Percentiles rank a stretch among this genome's conserved stretches.
These are phyloP conservation scores for Inga oerstediana DNA, from an alignment of 306 rosid species.

Conservation along the genomic window DNA sequence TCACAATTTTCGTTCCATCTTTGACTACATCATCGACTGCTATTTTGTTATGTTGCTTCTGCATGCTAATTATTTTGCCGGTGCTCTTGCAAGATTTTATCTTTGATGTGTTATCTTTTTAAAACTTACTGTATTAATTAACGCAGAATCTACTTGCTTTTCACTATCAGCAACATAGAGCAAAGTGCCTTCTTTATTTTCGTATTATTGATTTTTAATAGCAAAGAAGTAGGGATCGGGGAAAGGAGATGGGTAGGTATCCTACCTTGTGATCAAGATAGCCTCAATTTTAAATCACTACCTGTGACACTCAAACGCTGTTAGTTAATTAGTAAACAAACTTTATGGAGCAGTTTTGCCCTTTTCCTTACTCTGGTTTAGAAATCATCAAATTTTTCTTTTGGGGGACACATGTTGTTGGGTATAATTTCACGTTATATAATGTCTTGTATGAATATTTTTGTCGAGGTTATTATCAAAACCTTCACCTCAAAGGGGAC, in stretches of 20 bases:
- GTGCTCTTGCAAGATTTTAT: background rate
- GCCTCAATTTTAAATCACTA: background rate
- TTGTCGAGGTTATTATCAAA: background rate
- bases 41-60: background rate
- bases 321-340: background rate
- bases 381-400: background rate
- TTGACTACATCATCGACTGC: background rate
- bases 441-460: background rate
- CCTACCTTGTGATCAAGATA: background rate
- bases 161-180: background rate
- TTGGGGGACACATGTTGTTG: background rate
- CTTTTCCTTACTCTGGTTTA: background rate
- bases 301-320: background rate
- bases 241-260: background rate
- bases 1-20: background rate
- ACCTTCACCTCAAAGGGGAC: slow-evolving; percentile 1
- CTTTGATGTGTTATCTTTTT: background rate
- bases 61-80: background rate
- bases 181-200: too few species aligned
- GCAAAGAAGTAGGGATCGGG: background rate
- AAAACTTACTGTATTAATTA: background rate
- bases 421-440: background rate
- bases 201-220: background rate
- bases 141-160: background rate
- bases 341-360: background rate